Evolutionary conservation across 208 protist species (phyloP).

Genomic region (Lotmaria passim): DNA sequence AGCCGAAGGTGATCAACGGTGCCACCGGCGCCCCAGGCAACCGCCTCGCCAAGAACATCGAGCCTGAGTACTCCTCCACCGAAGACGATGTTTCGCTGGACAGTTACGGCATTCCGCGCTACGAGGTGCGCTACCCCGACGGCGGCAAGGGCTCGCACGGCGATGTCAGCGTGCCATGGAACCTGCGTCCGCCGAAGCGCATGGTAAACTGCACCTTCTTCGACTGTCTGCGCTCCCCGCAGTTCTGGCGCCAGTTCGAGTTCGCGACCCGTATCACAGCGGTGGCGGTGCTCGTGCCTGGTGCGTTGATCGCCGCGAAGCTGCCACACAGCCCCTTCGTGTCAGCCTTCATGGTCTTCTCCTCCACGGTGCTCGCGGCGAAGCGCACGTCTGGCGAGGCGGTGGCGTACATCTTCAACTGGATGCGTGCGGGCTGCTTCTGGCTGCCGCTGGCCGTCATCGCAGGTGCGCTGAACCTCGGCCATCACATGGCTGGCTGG

Average conservation of each 20-base stretch:
- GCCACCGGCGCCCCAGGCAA: conserved; percentile 13
- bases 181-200: conserved; percentile 42
- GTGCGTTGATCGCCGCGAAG: conserved; percentile 60
- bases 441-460: conserved; percentile 83
- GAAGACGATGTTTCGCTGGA: conserved; percentile 55
- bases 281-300: conserved; percentile 64
- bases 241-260: conserved; percentile 86
- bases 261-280: conserved; percentile 78
- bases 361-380: conserved; percentile 64
- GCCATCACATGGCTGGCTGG: conserved; percentile 68
- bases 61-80: background rate
- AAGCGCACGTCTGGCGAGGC: conserved; percentile 77
- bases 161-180: conserved; percentile 73
- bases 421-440: conserved; percentile 67
- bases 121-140: conserved; percentile 53
- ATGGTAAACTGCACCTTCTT: conserved; percentile 59
- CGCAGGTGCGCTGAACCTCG: conserved; percentile 60
- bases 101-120: conserved; percentile 70
- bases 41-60: conserved; percentile 14
- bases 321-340: conserved; percentile 66
- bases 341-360: conserved; percentile 68
- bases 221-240: conserved; percentile 52
- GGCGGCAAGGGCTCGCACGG: conserved; percentile 16
- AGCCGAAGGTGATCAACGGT: background rate
- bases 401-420: conserved; percentile 75